These are phyloP conservation scores for Stylonectria norvegica DNA, from an alignment of 2,329 filamentous ascomycete genomes.

Conservation along the genomic window DNA sequence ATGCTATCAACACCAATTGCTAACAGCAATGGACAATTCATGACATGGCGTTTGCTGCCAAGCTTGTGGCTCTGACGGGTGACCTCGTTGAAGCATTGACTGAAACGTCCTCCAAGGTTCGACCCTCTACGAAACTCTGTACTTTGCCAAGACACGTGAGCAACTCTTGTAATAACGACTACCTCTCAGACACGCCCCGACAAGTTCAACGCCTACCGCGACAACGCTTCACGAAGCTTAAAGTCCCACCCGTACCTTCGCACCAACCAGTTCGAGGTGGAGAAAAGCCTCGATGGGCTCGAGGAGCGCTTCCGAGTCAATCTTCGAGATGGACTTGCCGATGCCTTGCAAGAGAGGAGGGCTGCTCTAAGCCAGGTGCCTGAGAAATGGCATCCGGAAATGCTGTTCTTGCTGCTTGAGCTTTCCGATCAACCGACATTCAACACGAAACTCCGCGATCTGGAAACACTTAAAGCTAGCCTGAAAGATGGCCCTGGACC, in stretches of 20 bases:
- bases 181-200: slow-evolving; percentile 25
- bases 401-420: slow-evolving; percentile 72
- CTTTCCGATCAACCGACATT: slow-evolving; percentile 77
- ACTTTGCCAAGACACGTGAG: slow-evolving; percentile 2
- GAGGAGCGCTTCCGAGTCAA: slow-evolving; percentile 84
- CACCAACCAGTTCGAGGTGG: slow-evolving; percentile 73
- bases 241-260: slow-evolving; percentile 57
- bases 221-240: slow-evolving; percentile 49
- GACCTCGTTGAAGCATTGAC: slow-evolving; percentile 67
- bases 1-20: not conserved
- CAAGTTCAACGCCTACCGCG: slow-evolving; percentile 44
- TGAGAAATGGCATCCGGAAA: slow-evolving; percentile 71
- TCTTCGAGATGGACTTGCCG: slow-evolving; percentile 74
- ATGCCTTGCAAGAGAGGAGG: slow-evolving; percentile 60
- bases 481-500: slow-evolving; percentile 43
- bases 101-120: slow-evolving; percentile 50
- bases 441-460: slow-evolving; percentile 61
- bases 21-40: slow-evolving; percentile 4
- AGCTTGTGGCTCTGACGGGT: slow-evolving; percentile 61
- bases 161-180: slow-evolving; percentile 11
- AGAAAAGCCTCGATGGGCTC: slow-evolving; percentile 63
- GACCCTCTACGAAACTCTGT: slow-evolving; percentile 2
- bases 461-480: slow-evolving; percentile 50
- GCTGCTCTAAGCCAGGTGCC: slow-evolving; percentile 53
- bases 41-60: slow-evolving; percentile 68